Percentiles rank a stretch among this genome's conserved stretches.
phyloP scores from a whole-genome alignment of 768 basidiomycete genomes.

The Lactarius deliciosus region DNA sequence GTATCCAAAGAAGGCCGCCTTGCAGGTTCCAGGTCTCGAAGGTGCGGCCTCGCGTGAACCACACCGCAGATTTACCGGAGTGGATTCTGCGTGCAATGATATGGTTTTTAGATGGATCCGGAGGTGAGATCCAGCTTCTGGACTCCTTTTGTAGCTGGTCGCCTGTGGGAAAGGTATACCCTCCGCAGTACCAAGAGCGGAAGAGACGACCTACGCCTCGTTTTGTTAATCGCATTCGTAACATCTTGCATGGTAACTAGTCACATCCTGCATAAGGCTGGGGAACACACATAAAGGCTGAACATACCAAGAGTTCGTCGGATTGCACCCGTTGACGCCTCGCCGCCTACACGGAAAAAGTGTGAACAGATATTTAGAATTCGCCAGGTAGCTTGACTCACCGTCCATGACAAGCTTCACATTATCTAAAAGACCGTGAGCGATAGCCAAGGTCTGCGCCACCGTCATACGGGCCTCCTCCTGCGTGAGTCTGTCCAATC shows the following conservation, averaged over 20 bases:
- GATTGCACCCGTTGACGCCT: no score
- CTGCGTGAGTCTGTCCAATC: not conserved
- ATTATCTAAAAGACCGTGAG: not conserved
- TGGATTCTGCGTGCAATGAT: not conserved
- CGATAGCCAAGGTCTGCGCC: not conserved
- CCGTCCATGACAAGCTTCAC: not conserved
- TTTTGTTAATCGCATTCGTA: not conserved
- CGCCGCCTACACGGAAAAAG: not conserved
- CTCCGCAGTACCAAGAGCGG: not conserved
- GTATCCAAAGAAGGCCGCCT: not conserved
- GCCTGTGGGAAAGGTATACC: not conserved
- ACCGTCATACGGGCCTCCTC: not conserved
- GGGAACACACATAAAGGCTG: no score
- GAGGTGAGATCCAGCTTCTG: conserved; percentile 8
- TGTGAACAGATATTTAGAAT: not conserved
- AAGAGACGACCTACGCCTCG: not conserved
- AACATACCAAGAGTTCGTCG: no score
- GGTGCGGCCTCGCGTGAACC: not conserved
- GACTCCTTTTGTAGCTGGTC: not conserved
- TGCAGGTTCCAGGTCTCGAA: not conserved
- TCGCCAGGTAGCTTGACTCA: not conserved
- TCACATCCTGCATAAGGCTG: not conserved
- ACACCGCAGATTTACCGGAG: not conserved
- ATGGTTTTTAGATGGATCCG: conserved; percentile 15
- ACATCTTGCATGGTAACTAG: conserved; percentile 4